Base-by-base conservation (phyloP, 768 basidiomycete genomes). In the Termitomyces sp. region DNA sequence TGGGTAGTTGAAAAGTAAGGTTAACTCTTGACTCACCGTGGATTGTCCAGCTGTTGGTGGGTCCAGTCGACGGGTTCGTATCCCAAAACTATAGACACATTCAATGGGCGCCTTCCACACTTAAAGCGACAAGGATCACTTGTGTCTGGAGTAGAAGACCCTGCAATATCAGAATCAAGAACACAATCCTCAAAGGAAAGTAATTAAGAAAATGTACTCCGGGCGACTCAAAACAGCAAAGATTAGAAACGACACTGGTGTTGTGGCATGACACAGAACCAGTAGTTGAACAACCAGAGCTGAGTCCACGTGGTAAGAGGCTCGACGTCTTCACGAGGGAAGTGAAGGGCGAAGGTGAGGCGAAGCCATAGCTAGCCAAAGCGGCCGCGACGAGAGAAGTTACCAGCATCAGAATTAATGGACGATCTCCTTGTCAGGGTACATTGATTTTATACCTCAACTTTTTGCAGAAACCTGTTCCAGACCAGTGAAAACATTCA, bases 11-110 rank as follows among this genome's bases (percentile, higher is more conserved):
- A n/a, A 14, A 15, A 17, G 42, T 14, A 28, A 50, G 12, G 31
- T 15, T 14, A n/a, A n/a, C 4, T 28, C 50, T 26, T n/a, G 50
- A 62, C 78, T 47, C 56, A 83, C 87, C 86, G 53, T 87, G 87
- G 56, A 89, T 84, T 1, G 86, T 90, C 87, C 88, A 90, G 63
- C 82, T 84, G 62, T 86, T 62, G 10, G 66, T 67, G 5, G 88
- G 88, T 11, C 88, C 87, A 19, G 81, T 83, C 3, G 78, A 67
- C 0, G 85, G 81, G 47, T 81, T 63, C 2, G 82, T 85, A 59
- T 89, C 86, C 87, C 88, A 90, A 70, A 89, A 87, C 83, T 87
- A 67, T 21, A 41, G 17, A 26, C 31, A 3, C n/a, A 30, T 48
- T 43, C 3, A 46, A 49, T 33, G 38, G 10, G 12, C n/a, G 7